Percentiles rank a stretch among this genome's conserved stretches.
phyloP scores from a whole-genome alignment of 768 basidiomycete species.

The Psilocybe subaeruginosa region DNA sequence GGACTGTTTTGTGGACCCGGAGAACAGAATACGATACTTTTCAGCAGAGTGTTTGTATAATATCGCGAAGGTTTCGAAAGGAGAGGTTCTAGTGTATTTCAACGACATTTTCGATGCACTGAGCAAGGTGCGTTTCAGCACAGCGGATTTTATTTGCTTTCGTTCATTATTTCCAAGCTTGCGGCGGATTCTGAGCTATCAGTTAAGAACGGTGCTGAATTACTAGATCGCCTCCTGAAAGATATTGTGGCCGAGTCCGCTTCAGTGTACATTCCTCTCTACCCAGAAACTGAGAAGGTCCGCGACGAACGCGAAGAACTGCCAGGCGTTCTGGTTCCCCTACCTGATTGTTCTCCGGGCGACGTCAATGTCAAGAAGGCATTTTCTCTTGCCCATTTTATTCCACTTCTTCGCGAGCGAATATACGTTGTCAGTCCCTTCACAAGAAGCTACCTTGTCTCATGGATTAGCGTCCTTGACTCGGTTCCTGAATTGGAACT shows the following conservation, averaged over 20 bases:
- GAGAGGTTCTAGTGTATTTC: slow-evolving; percentile 95
- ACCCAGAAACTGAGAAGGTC: slow-evolving; percentile 76
- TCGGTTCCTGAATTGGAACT: slow-evolving; percentile 97
- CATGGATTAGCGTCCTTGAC: slow-evolving; percentile 95
- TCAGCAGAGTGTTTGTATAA: slow-evolving; percentile 99
- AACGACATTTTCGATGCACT: slow-evolving; percentile 98
- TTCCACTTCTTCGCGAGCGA: slow-evolving; percentile 90
- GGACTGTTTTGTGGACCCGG: slow-evolving; percentile 90
- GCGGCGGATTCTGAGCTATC: slow-evolving; percentile 94
- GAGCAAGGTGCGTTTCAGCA: slow-evolving; percentile 76
- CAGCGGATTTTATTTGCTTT: neutral
- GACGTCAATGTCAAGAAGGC: slow-evolving; percentile 62
- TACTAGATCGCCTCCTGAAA: slow-evolving; percentile 95
- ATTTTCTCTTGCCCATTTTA: slow-evolving; percentile 93
- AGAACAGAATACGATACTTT: slow-evolving; percentile 96
- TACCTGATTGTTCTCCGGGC: slow-evolving; percentile 53
- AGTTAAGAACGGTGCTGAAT: slow-evolving; percentile 97
- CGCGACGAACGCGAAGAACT: slow-evolving; percentile 59
- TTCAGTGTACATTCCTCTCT: slow-evolving; percentile 89
- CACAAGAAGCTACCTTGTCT: slow-evolving; percentile 94
- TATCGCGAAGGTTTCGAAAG: slow-evolving; percentile 96
- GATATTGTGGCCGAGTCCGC: slow-evolving; percentile 98
- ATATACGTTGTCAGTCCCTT: slow-evolving; percentile 96
- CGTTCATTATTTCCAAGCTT: slow-evolving; percentile 56
- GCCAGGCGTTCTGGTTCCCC: slow-evolving; percentile 66